Evolutionary conservation across 768 basidiomycete species (phyloP).

Genomic region (Mycena haematopus): DNA sequence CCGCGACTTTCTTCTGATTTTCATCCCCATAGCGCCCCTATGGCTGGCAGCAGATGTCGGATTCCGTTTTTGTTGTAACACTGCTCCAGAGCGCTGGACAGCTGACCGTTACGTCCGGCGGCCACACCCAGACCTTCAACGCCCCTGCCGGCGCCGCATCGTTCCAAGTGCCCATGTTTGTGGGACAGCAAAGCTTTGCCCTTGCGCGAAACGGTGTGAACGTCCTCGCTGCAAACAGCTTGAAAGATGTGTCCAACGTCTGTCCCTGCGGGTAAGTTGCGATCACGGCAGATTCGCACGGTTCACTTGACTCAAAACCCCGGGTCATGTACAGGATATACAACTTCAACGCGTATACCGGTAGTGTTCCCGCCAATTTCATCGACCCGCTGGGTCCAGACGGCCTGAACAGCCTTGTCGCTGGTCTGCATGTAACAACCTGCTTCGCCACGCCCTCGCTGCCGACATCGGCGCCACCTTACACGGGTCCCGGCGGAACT

Average conservation of each 20-base stretch:
- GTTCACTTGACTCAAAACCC: neutral
- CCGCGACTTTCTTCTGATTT: neutral
- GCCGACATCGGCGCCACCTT: slow-evolving; percentile 25
- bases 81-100: slow-evolving; percentile 17
- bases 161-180: slow-evolving; percentile 24
- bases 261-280: slow-evolving; percentile 29
- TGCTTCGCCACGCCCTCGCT: slow-evolving; percentile 23
- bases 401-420: slow-evolving; percentile 12
- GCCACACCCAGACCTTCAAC: slow-evolving; percentile 6
- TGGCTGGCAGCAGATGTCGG: slow-evolving; percentile 23
- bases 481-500: slow-evolving; percentile 22
- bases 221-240: slow-evolving; percentile 24
- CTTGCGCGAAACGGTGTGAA: slow-evolving; percentile 23
- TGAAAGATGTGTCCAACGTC: slow-evolving; percentile 19
- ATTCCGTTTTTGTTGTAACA: slow-evolving; percentile 26
- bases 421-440: slow-evolving; percentile 22
- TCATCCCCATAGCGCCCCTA: slow-evolving; percentile 13
- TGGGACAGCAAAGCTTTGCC: slow-evolving; percentile 29
- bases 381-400: slow-evolving; percentile 24
- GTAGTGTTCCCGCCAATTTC: slow-evolving; percentile 16
- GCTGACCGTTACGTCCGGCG: slow-evolving; percentile 25
- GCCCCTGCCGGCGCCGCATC: slow-evolving; percentile 26
- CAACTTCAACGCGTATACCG: slow-evolving; percentile 31
- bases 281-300: neutral
- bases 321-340: slow-evolving; percentile 6